phyloP scores from a whole-genome alignment of 768 basidiomycete genomes.

The Lentinula guzmanii region DNA sequence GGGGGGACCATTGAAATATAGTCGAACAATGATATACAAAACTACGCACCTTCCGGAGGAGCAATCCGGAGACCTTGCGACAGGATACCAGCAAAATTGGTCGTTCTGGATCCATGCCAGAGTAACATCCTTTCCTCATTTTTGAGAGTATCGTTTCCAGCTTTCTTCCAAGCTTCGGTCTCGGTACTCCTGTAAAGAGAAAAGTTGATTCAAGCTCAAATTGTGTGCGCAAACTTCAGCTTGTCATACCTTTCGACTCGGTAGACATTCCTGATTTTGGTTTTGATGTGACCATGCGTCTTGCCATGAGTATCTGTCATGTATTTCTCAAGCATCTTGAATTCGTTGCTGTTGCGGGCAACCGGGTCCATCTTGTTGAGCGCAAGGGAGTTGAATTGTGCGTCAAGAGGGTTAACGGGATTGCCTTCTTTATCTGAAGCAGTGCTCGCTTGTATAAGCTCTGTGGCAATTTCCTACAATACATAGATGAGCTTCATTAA shows the following conservation, averaged over 20 bases:
- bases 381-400: conserved; percentile 45
- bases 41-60: conserved; percentile 46
- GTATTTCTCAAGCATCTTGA: conserved; percentile 40
- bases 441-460: conserved; percentile 38
- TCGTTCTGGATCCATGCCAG: conserved; percentile 60
- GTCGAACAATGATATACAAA: conserved; percentile 6
- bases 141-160: conserved; percentile 33
- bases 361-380: conserved; percentile 50
- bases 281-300: conserved; percentile 42
- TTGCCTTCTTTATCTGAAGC: conserved; percentile 37
- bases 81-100: conserved; percentile 60
- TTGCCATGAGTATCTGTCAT: conserved; percentile 48
- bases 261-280: conserved; percentile 42
- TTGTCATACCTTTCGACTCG: conserved; percentile 44
- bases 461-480: conserved; percentile 48
- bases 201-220: neutral
- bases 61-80: conserved; percentile 60
- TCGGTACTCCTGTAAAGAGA: conserved; percentile 16
- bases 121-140: conserved; percentile 50
- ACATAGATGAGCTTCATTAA: neutral
- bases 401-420: conserved; percentile 50
- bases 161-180: conserved; percentile 34
- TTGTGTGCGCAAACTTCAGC: neutral
- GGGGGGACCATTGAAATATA: neutral
- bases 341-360: conserved; percentile 33